A percentile compares a stretch with the other conserved stretches of the same genome.
Evolutionary conservation across 1,284 basidiomycete species (phyloP).

Genomic region (Phylloporus sp.): DNA sequence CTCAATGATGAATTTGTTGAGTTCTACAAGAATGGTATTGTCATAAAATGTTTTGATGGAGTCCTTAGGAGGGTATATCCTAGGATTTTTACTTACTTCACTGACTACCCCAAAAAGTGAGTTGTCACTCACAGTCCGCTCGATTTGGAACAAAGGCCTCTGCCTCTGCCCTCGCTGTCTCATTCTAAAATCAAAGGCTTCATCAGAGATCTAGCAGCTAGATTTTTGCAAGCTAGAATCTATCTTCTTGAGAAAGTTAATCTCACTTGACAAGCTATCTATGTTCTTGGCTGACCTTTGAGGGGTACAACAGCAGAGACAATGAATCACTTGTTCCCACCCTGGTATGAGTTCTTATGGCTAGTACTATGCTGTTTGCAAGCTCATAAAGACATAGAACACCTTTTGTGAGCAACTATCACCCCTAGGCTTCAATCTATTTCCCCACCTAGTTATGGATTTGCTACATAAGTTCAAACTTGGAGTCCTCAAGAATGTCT

Average conservation of each 20-base stretch:
- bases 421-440: slow-evolving; percentile 1
- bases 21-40: too few species aligned
- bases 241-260: background rate
- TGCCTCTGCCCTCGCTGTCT: slow-evolving; percentile 5
- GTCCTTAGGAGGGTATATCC: background rate
- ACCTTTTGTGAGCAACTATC: slow-evolving; percentile 2
- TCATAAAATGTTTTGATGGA: too few species aligned
- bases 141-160: background rate
- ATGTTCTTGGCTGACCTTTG: background rate
- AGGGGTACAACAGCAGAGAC: background rate
- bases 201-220: background rate
- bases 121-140: too few species aligned
- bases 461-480: slow-evolving; percentile 7
- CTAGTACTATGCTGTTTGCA: too few species aligned
- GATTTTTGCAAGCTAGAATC: background rate
- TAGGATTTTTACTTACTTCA: background rate
- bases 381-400: background rate
- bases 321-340: background rate
- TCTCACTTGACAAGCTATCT: background rate
- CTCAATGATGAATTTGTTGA: too few species aligned
- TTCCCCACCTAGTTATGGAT: background rate
- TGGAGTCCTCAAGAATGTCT: background rate
- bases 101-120: too few species aligned
- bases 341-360: too few species aligned
- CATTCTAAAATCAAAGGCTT: background rate